Conservation (phyloP, 352 stramenopile species). For the Pythium oligandrum region DNA sequence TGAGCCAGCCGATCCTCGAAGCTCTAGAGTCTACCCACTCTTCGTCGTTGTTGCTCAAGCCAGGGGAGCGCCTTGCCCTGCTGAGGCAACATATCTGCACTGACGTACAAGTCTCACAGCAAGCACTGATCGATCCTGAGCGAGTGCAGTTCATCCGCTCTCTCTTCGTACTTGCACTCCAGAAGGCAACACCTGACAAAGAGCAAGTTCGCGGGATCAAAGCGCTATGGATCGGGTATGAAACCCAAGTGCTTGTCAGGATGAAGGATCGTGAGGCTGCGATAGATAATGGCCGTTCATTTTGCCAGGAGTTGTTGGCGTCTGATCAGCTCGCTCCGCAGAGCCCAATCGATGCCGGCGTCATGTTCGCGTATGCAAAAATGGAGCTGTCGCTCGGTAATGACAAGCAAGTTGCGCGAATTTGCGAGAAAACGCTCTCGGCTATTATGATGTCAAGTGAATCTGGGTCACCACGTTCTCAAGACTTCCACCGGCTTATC, state of each 20-base stretch:
- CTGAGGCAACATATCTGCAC: constrained; percentile 1
- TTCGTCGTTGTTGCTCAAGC: constrained; percentile 5
- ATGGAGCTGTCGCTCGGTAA: constrained; percentile 41
- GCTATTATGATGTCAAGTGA: constrained; percentile 2
- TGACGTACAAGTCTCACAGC: background rate
- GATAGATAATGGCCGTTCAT: constrained; percentile 9
- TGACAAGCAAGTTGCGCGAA: constrained; percentile 31
- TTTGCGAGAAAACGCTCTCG: constrained; percentile 40
- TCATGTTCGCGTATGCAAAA: constrained; percentile 47
- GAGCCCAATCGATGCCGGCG: background rate
- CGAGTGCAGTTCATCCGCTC: constrained; percentile 14
- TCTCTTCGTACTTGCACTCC: too few relatives aligned
- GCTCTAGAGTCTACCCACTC: constrained; percentile 25
- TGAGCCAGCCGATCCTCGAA: constrained; percentile 27
- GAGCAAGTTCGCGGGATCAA: constrained; percentile 20
- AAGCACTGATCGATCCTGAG: constrained; percentile 1
- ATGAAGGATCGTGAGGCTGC: background rate
- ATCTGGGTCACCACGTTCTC: constrained; percentile 29
- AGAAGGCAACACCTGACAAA: too few relatives aligned
- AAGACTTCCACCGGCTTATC: constrained; percentile 43
- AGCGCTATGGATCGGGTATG: constrained; percentile 46
- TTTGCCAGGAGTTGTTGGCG: constrained; percentile 31
- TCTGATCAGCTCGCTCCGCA: background rate
- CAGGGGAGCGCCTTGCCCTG: constrained; percentile 3
- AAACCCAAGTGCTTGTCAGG: constrained; percentile 22